Percentiles rank a stretch among this genome's conserved stretches.
Conservation (phyloP, 2,329 filamentous ascomycete species). For the Helminthosporium solani region DNA sequence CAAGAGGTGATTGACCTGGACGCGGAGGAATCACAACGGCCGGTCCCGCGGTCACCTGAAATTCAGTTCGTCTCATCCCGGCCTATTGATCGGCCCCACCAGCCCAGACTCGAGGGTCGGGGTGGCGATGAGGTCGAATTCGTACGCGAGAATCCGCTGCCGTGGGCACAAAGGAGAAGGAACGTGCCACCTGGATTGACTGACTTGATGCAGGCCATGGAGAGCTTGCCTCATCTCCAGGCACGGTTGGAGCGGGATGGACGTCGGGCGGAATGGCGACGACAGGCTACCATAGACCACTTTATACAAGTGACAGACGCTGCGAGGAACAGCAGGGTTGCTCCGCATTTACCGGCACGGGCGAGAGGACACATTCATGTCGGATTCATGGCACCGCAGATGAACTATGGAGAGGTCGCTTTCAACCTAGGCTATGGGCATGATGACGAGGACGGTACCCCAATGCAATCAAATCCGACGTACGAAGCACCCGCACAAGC, state of each 20-base stretch:
- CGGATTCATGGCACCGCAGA: constrained; percentile 24
- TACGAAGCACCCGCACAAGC: constrained; percentile 67
- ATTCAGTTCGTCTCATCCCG: constrained; percentile 50
- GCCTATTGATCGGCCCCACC: constrained; percentile 12
- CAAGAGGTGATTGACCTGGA: constrained; percentile 23
- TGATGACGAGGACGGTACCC: constrained; percentile 17
- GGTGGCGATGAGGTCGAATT: constrained; percentile 36
- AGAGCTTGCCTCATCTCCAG: constrained; percentile 11
- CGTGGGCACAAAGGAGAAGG: constrained; percentile 12
- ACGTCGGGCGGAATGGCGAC: not conserved
- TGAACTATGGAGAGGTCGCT: constrained; percentile 47
- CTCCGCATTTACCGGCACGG: not conserved
- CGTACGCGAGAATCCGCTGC: constrained; percentile 23
- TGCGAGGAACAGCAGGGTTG: not conserved
- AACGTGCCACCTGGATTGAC: constrained; percentile 12
- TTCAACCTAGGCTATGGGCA: constrained; percentile 44
- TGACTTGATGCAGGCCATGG: constrained; percentile 19
- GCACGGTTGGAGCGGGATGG: not conserved
- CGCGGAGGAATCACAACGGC: constrained; percentile 20
- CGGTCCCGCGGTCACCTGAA: constrained; percentile 43
- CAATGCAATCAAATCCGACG: constrained; percentile 40
- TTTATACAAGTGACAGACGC: not conserved
- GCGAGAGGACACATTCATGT: constrained; percentile 17
- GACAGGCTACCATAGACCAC: constrained; percentile 1
- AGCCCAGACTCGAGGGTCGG: constrained; percentile 14